Conservation (phyloP, 306 rosid genomes). For the Sicyos baderoa region DNA sequence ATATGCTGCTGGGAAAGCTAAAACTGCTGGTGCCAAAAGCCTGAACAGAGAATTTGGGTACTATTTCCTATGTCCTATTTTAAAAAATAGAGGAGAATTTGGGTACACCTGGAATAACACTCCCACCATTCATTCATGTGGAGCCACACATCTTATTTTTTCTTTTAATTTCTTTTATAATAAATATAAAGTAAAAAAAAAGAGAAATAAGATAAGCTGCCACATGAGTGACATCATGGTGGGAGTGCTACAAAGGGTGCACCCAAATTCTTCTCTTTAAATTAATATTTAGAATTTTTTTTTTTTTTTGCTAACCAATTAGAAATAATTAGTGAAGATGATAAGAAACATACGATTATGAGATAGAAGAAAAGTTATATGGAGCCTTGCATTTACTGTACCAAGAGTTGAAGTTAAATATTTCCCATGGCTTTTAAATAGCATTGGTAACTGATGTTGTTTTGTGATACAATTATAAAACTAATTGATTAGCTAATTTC, state of each 20-base stretch:
- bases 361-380: conserved; percentile 20
- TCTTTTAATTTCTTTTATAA: too few relatives aligned
- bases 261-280: too few relatives aligned
- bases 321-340: conserved; percentile 26
- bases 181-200: too few relatives aligned
- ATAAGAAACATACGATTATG: not conserved
- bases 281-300: too few relatives aligned
- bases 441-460: not conserved
- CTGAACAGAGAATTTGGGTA: conserved; percentile 87
- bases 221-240: too few relatives aligned
- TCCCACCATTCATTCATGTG: too few relatives aligned
- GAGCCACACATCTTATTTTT: too few relatives aligned
- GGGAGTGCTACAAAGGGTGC: too few relatives aligned
- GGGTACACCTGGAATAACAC: too few relatives aligned
- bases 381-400: not conserved
- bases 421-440: not conserved
- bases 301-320: conserved; percentile 42
- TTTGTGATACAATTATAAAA: not conserved
- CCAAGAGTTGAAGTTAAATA: not conserved
- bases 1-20: conserved; percentile 79
- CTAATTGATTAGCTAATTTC: conserved; percentile 17
- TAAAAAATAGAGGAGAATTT: too few relatives aligned
- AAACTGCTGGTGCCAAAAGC: conserved; percentile 52
- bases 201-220: too few relatives aligned
- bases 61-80: not conserved